These are phyloP conservation scores for Omphalotus olearius DNA, from an alignment of 1,284 basidiomycete species.

Conservation along the genomic window DNA sequence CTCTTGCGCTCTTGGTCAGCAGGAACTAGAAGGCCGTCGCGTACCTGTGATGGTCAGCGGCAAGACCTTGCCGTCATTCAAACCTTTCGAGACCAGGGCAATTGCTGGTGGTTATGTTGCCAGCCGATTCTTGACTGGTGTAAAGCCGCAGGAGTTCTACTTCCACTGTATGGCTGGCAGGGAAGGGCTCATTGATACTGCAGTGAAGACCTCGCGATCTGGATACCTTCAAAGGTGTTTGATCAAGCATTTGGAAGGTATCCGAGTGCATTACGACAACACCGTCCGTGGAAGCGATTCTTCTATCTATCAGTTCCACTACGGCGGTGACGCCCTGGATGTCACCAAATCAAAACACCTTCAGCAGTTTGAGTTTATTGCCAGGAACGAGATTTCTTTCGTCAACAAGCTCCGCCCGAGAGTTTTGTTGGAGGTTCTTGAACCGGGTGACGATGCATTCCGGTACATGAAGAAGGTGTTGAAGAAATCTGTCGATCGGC, in stretches of 20 bases:
- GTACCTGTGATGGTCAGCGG: conserved; percentile 99
- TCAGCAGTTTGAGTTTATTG: conserved; percentile 91
- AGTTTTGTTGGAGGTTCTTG: conserved; percentile 47
- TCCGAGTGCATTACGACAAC: conserved; percentile 96
- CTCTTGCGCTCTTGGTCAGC: conserved; percentile 94
- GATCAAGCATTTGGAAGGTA: conserved; percentile 97
- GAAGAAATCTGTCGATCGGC: conserved; percentile 46
- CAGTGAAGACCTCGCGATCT: conserved; percentile 98
- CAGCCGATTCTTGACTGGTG: conserved; percentile 98
- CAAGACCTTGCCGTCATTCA: conserved; percentile 97
- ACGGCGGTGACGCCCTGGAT: conserved; percentile 96
- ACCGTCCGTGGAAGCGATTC: conserved; percentile 95
- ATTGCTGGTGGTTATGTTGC: conserved; percentile 99
- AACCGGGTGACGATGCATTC: conserved; percentile 69
- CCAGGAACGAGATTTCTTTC: conserved; percentile 82
- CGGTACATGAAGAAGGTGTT: conserved; percentile 89
- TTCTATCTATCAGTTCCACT: conserved; percentile 94
- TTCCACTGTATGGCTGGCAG: conserved; percentile 99
- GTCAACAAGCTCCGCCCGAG: conserved; percentile 71
- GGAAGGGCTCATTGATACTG: conserved; percentile 98
- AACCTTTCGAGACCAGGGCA: conserved; percentile 93
- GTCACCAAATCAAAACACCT: conserved; percentile 95
- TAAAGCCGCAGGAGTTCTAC: conserved; percentile 99
- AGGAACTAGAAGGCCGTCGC: conserved; percentile 96
- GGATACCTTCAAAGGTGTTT: conserved; percentile 98